Evolutionary conservation across 306 rosid species (phyloP).

Genomic region (Cicer chorassanicum): DNA sequence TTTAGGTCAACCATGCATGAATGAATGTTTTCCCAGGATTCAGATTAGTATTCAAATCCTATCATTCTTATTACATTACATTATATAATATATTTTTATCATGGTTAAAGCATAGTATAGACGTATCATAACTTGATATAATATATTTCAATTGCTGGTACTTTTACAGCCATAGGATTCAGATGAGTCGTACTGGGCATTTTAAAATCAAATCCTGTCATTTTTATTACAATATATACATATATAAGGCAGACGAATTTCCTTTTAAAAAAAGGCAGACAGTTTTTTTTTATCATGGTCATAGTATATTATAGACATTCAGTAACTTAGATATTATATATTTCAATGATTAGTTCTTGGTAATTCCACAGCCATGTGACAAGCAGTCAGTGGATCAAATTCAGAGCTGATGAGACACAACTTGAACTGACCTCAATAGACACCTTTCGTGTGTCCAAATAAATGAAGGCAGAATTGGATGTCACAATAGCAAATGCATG

Average conservation of each 20-base stretch:
- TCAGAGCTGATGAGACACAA: conserved; percentile 38
- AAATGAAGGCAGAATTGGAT: conserved; percentile 70
- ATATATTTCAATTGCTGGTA: neutral
- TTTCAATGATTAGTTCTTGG: too few species aligned
- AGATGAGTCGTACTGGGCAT: neutral
- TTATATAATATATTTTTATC: neutral
- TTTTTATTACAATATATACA: neutral
- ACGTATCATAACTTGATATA: conserved; percentile 14
- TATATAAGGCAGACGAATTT: neutral
- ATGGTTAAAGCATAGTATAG: neutral
- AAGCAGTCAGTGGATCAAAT: conserved; percentile 11
- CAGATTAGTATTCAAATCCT: conserved; percentile 3
- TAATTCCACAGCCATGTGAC: neutral
- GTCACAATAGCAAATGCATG: conserved; percentile 90
- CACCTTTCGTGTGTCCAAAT: conserved; percentile 80
- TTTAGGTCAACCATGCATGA: conserved; percentile 4
- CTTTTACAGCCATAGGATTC: neutral
- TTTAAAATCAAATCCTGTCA: neutral
- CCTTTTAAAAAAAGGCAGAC: too few species aligned
- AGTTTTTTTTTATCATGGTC: too few species aligned
- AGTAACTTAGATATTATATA: too few species aligned
- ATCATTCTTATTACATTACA: neutral
- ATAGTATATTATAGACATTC: too few species aligned
- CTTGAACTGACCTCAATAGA: conserved; percentile 79
- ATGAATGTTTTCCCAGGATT: conserved; percentile 37